Evolutionary conservation across 352 stramenopile species (phyloP), one percentile per base, ranked within the genome.

Genomic region (Peronospora belbahrii): DNA sequence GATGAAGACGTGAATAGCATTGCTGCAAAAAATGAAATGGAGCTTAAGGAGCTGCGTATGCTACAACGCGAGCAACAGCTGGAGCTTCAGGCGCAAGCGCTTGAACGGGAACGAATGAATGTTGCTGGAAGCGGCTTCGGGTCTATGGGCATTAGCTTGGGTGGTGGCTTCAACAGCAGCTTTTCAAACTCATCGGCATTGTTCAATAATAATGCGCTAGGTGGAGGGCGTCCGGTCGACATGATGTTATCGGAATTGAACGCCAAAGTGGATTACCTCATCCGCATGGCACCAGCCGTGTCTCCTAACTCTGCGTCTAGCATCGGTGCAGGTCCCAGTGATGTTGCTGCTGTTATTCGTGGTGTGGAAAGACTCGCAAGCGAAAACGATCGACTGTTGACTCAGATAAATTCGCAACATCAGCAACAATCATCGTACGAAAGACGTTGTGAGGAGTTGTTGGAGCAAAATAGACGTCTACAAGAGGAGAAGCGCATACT

Each of bases 341-440:
- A 89, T 49, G 78, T 85, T 4, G 44, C 62, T 30, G 58, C 66
- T 6, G 73, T 87, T 9, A 59, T 90, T 47, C 74, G 74, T 42
- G 79, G 79, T 23, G 75, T 90, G 2, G 79, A 90, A 36, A 67
- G 79, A 4, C 68, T 90, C 23, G 79, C 74, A 10, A 47, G 46
- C 6, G 79, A 90, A 35, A 90, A 90, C 42, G 79, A 90, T 25
- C 67, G 79, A 1, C 63, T 90, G 18, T 55, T 88, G 25, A 62
- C 70, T 0, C 79, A 90, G 47, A 82, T 90, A 22, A 83, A 85
- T 52, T 73, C 74, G n/a, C 79, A 90, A 31, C 82, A 76, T 24
- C 74, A 88, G 52, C 76, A 86, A 38, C 83, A 86, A 43, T 54
- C 57, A 11, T 63, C 70, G 17, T 86, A 83, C 36, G 79, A 90